Base-by-base conservation (phyloP, 2,329 filamentous ascomycete species). In the Chaetomiaceae sp. region DNA sequence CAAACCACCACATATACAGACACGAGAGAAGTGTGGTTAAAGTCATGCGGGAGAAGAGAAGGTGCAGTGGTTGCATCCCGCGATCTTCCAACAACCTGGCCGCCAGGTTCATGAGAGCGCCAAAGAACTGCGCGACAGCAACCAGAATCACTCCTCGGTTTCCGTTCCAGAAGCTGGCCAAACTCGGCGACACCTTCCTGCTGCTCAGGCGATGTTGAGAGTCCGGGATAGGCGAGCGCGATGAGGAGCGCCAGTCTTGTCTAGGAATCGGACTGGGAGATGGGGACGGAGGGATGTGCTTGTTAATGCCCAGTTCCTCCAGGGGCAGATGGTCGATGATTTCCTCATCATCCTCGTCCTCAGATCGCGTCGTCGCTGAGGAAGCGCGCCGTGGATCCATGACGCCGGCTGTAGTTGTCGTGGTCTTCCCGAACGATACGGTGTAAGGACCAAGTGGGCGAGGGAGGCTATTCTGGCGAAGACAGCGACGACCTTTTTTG, bases 81-180 rank as follows among this genome's bases (percentile, higher is more conserved):
- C 81, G 85, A 57, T 86, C 74, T 65, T 95, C 88, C 34, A 96
- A 72, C 10, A 92, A 67, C 17, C 89, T 77, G 0, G 89, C 87
- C 35, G 83, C 82, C 9, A 95, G 80, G 65, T 93, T 95, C 91
- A 96, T 96, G 46, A 87, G 68, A 0, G 86, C 83, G 2, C 85
- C 89, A 60, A 96, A 96, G 31, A 93, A 72, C 67, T 95, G 89
- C 0, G 89, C 79, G 2, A 85, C 55, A 16, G 90, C 73, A 38
- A 96, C 87, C 39, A 90, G 73, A 19, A 86, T 72, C 17, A 91
- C 77, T 2, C 87, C 87, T 58, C 85, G 84, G 62, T 93, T 90
- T 48, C 73, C 70, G 4, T 68, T 56, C 85, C 85, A 89, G 56
- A 81, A 69, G 19, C 53, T 55, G 19, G 56, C 45, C 52, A 63